Percentiles rank a stretch among this genome's conserved stretches.
These are phyloP conservation scores for Malus hybrid DNA, from an alignment of 331 rosid species.

Conservation along the genomic window DNA sequence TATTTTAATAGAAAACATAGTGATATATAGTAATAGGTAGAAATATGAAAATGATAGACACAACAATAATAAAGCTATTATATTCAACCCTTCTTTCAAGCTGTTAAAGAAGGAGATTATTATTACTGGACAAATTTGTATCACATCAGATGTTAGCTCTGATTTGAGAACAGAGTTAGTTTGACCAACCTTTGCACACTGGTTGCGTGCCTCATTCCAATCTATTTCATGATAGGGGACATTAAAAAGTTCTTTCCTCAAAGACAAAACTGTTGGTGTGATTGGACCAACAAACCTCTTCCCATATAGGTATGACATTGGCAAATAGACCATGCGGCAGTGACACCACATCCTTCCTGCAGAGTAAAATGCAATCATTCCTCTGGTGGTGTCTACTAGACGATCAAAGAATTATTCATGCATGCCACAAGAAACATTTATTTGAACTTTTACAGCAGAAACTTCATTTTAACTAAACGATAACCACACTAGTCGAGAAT, in stretches of 20 bases:
- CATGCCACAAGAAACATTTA: not conserved
- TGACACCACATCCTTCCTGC: slow-evolving; percentile 99
- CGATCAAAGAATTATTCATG: not conserved
- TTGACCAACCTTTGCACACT: slow-evolving; percentile 81
- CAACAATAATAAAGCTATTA: not conserved
- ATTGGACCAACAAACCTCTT: slow-evolving; percentile 83
- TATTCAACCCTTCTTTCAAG: too few relatives aligned
- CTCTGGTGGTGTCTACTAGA: not conserved
- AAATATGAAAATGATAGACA: not conserved
- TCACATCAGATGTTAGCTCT: not conserved
- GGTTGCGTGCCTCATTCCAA: slow-evolving; percentile 69
- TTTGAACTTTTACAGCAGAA: not conserved
- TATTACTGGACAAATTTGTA: not conserved
- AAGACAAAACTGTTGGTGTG: slow-evolving; percentile 51
- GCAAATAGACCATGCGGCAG: slow-evolving; percentile 89
- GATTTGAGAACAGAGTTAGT: slow-evolving; percentile 1
- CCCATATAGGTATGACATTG: slow-evolving; percentile 92
- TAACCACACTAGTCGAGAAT: not conserved
- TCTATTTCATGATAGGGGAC: slow-evolving; percentile 66
- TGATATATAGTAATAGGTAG: not conserved
- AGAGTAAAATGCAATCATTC: not conserved
- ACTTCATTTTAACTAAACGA: not conserved
- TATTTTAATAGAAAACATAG: not conserved
- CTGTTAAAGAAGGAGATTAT: not conserved
- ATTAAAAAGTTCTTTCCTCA: slow-evolving; percentile 70